Percentiles rank a stretch among this genome's conserved stretches.
phyloP scores from a whole-genome alignment of 164 flowering plant genomes.

The Cinnamomum chago region DNA sequence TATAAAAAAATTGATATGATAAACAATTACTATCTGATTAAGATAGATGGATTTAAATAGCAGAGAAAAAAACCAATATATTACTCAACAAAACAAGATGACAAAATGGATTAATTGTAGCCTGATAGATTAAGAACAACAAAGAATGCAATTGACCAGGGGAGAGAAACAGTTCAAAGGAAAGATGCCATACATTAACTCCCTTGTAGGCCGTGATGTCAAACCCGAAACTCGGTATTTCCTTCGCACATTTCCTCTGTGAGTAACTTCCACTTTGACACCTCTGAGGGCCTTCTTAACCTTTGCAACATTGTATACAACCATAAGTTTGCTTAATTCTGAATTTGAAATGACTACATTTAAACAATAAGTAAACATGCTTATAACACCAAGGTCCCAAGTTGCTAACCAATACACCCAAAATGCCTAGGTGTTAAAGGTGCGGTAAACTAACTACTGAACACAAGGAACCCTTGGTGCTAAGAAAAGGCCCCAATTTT shows the following conservation, averaged over 20 bases:
- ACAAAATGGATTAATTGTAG: neutral
- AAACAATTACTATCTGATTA: neutral
- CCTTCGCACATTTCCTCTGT: slow-evolving; percentile 52
- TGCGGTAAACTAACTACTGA: too few species aligned
- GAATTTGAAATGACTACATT: neutral
- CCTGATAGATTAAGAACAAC: too few species aligned
- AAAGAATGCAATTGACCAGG: too few species aligned
- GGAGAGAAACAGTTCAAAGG: neutral
- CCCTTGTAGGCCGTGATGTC: slow-evolving; percentile 61
- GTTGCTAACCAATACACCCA: too few species aligned
- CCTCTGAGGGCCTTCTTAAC: slow-evolving; percentile 67
- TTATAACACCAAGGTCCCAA: neutral
- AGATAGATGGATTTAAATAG: neutral
- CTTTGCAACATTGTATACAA: slow-evolving; percentile 20
- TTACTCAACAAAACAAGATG: neutral
- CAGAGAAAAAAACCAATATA: neutral
- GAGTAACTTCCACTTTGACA: slow-evolving; percentile 71
- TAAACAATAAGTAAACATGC: neutral
- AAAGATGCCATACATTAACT: slow-evolving; percentile 37
- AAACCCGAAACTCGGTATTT: slow-evolving; percentile 63
- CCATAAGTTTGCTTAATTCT: neutral
- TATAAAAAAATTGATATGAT: neutral
- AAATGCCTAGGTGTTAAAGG: too few species aligned
- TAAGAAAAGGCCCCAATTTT: too few species aligned
- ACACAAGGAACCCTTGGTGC: too few species aligned